A percentile compares a stretch with the other conserved stretches of the same genome.
Conservation (phyloP, 1,139 yeast genomes). For the Blastobotrys buckinghamii region DNA sequence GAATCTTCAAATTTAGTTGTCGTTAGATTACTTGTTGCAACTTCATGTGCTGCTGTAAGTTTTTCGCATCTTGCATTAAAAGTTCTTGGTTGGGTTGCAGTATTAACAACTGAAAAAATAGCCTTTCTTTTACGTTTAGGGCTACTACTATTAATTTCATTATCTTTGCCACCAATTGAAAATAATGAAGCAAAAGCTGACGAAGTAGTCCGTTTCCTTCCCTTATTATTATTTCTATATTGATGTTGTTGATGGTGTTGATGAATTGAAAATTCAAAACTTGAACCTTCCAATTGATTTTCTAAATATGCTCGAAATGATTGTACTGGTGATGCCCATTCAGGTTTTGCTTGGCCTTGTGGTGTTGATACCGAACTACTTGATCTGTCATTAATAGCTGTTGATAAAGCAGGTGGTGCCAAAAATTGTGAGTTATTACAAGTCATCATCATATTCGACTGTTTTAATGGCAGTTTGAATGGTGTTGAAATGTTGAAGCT, state of each 20-base stretch:
- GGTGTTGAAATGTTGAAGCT: too few relatives aligned
- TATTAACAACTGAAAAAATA: neutral
- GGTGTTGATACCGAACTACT: slow-evolving; percentile 2
- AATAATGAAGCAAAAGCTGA: slow-evolving; percentile 7
- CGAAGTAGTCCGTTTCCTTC: neutral
- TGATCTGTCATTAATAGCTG: neutral
- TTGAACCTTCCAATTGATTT: slow-evolving; percentile 10
- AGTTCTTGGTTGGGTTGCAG: slow-evolving; percentile 3
- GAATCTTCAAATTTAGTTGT: too few relatives aligned
- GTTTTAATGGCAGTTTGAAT: too few relatives aligned
- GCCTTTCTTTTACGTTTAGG: neutral
- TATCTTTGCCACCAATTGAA: neutral
- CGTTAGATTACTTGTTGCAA: too few relatives aligned
- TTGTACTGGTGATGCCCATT: slow-evolving; percentile 24
- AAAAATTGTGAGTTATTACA: neutral
- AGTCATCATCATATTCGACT: neutral
- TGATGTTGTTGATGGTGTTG: neutral
- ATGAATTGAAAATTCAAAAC: neutral
- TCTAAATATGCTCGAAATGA: slow-evolving; percentile 21
- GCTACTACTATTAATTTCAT: neutral
- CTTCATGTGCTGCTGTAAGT: neutral
- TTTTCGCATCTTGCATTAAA: slow-evolving; percentile 1
- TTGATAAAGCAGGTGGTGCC: slow-evolving; percentile 2
- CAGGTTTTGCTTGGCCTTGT: slow-evolving; percentile 21
- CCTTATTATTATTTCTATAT: neutral